Base-by-base conservation (phyloP, 768 basidiomycete genomes). In the Tephrocybe rancida region DNA sequence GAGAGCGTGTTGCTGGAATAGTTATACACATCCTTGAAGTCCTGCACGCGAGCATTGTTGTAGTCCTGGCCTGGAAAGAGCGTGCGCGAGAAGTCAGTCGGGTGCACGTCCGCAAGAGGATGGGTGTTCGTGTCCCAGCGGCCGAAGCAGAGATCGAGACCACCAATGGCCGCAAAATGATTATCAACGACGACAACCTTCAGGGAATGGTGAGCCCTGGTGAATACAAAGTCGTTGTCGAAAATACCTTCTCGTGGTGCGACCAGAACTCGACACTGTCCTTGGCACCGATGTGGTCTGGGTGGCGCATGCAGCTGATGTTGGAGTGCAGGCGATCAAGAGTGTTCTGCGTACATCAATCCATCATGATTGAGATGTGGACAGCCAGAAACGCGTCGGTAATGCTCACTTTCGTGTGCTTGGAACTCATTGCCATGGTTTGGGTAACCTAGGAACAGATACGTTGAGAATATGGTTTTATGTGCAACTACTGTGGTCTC, bases 21-120 rank as follows among this genome's bases (percentile, higher is more conserved):
- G 56, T 92, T 79, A 52, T 82, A 77, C 0, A 98, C 96, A 9
- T 88, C 75, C 64, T 93, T 80, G 74, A 95, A 95, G 64, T 96
- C 94, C 68, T 84, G 77, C 27, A 89, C 74, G 8, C 95, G 83
- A 1, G 93, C 92, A 54, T 98, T 92, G 67, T 97, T 95, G 72
- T 89, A 96, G 64, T 95, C 95, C 69, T 97, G 80, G 1, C 96
- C 96, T 0, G 96, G 92, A 77, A 96, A 98, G 24, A 98, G 77
- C 1, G 91, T 92, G 48, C 78, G 79, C 18, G 72, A 70, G 64
- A 95, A 94, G 61, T 95, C 79, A 2, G 92, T 92, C 0, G 93
- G 94, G 65, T 98, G 95, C 2, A 85, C 91, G 63, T 99, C 96
- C 3, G 95, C 89, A 34, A 98, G 80, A 1, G 95, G 95, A 67